phyloP scores from a whole-genome alignment of 1,284 basidiomycete species.

The Sanghuangporus sanghuang region DNA sequence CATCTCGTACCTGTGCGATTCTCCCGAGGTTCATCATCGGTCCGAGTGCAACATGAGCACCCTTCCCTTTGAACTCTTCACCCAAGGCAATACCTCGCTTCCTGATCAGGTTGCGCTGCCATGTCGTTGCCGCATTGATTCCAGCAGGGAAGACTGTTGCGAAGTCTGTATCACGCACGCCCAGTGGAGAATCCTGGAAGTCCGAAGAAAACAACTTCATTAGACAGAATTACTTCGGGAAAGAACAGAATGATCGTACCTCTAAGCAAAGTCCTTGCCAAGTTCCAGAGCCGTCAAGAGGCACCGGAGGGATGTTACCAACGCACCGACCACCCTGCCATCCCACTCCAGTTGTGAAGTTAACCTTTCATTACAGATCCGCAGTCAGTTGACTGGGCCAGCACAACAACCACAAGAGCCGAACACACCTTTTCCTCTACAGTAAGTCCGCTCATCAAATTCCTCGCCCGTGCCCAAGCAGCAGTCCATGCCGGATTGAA shows the following conservation, averaged over 20 bases:
- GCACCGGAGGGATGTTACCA: constrained; percentile 43
- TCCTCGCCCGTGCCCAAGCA: constrained; percentile 42
- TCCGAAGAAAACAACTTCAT: no score
- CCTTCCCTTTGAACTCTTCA: constrained; percentile 68
- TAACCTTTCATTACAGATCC: constrained; percentile 34
- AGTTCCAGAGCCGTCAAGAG: constrained; percentile 26
- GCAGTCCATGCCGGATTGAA: constrained; percentile 45
- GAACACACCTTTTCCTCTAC: constrained; percentile 29
- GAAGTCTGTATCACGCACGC: constrained; percentile 40
- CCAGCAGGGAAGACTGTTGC: constrained; percentile 57
- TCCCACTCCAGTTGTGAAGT: constrained; percentile 50
- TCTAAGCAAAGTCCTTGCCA: constrained; percentile 66
- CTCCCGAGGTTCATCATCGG: constrained; percentile 72
- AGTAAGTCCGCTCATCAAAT: constrained; percentile 18
- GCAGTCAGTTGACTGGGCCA: not conserved
- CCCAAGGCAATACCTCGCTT: constrained; percentile 73
- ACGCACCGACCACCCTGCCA: constrained; percentile 60
- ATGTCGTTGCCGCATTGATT: constrained; percentile 54
- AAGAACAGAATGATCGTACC: constrained; percentile 24
- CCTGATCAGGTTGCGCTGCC: constrained; percentile 63
- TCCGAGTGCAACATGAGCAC: constrained; percentile 66
- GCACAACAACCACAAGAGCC: not conserved
- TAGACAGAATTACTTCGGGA: not conserved
- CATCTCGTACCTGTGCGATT: constrained; percentile 35
- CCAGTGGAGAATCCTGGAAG: constrained; percentile 44